These are phyloP conservation scores for Nicotiana attenuata DNA, from an alignment of 257 asterid species.

Conservation along the genomic window DNA sequence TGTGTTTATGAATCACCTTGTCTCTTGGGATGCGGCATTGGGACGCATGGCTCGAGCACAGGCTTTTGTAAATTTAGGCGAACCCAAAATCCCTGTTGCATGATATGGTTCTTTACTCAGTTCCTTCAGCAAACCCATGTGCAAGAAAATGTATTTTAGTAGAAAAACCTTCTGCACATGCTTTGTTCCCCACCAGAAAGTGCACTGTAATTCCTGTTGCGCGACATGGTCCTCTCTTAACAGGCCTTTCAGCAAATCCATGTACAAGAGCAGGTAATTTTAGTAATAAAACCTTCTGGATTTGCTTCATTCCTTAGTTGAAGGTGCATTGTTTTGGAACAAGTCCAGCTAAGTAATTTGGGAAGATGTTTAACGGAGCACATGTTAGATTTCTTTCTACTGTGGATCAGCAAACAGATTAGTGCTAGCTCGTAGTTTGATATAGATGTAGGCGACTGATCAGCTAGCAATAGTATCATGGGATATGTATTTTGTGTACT, in stretches of 20 bases:
- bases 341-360: background rate
- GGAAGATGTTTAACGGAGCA: background rate
- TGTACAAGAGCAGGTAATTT: background rate
- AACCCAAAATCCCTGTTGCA: slow-evolving; percentile 88
- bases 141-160: background rate
- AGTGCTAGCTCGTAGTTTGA: background rate
- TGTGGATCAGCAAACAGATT: background rate
- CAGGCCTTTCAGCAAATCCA: background rate
- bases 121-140: background rate
- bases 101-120: slow-evolving; percentile 24
- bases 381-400: background rate
- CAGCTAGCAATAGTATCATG: background rate
- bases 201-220: background rate
- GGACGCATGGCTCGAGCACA: slow-evolving; percentile 91
- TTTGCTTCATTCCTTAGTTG: background rate
- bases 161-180: background rate
- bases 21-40: slow-evolving; percentile 86
- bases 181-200: background rate
- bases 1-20: slow-evolving; percentile 32
- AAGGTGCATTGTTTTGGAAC: background rate
- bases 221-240: background rate
- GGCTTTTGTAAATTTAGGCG: slow-evolving; percentile 89
- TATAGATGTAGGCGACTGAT: background rate
- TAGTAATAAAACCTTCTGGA: background rate
- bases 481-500: background rate